Conservation (phyloP, 139 green algal genomes). For the Pseudopediastrum boryanum region DNA sequence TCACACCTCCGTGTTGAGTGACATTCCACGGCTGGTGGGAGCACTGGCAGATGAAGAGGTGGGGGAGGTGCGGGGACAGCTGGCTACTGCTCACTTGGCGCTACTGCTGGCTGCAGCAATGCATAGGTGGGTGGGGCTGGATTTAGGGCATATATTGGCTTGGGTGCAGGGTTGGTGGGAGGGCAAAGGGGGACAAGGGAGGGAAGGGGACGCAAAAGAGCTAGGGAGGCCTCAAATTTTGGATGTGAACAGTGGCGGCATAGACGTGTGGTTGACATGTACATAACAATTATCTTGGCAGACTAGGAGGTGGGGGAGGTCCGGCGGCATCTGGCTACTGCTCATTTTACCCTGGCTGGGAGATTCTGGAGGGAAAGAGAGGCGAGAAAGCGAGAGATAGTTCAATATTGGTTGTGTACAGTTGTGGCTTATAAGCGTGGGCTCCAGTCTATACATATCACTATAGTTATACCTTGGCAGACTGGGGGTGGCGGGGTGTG, state of each 20-base stretch:
- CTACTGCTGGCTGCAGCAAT: conserved; percentile 1
- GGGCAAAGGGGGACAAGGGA: no score
- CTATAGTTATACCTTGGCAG: no score
- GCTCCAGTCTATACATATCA: no score
- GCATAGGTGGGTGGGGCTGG: background rate
- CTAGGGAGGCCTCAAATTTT: no score
- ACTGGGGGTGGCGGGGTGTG: conserved; percentile 14
- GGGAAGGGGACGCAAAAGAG: no score
- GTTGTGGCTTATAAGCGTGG: no score
- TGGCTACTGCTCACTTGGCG: conserved; percentile 17
- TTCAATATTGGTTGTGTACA: no score
- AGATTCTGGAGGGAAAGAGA: no score
- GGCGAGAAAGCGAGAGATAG: no score
- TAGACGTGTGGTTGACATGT: background rate
- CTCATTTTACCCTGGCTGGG: no score
- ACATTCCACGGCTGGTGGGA: conserved; percentile 4
- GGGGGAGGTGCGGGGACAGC: background rate
- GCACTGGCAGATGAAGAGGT: conserved; percentile 22
- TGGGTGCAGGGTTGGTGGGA: background rate
- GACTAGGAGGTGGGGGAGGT: no score
- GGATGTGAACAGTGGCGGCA: background rate
- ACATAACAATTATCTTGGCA: background rate
- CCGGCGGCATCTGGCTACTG: no score
- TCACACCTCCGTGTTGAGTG: background rate
- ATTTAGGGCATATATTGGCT: conserved; percentile 11